phyloP scores from a whole-genome alignment of 2,329 filamentous ascomycete species.

The Colletotrichum falcatum region DNA sequence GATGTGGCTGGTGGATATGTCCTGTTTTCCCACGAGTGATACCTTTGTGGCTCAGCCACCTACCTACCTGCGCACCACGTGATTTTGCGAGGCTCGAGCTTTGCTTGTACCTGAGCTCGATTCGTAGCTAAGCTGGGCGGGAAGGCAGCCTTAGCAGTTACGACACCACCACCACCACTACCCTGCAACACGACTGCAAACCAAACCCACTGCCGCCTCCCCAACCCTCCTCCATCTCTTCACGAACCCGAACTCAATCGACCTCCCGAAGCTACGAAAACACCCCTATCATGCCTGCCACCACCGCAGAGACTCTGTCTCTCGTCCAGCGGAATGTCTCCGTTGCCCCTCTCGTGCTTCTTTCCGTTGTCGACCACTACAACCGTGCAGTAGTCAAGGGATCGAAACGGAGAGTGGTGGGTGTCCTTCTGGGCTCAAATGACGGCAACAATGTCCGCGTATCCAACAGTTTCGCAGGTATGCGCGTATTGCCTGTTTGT shows the following conservation, averaged over 20 bases:
- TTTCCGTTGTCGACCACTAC: slow-evolving; percentile 98
- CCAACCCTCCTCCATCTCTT: slow-evolving; percentile 27
- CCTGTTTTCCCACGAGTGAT: too few species aligned
- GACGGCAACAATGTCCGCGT: slow-evolving; percentile 96
- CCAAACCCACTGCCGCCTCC: slow-evolving; percentile 22
- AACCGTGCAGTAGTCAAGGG: slow-evolving; percentile 91
- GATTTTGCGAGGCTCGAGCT: slow-evolving; percentile 42
- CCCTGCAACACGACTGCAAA: slow-evolving; percentile 25
- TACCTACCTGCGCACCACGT: slow-evolving; percentile 16
- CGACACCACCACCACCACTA: slow-evolving; percentile 40
- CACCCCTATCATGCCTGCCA: slow-evolving; percentile 82
- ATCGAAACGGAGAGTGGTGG: slow-evolving; percentile 87
- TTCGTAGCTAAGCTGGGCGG: slow-evolving; percentile 40
- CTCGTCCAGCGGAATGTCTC: slow-evolving; percentile 96
- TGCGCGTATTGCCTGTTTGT: slow-evolving; percentile 39
- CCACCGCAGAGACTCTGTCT: slow-evolving; percentile 94
- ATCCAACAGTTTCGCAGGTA: slow-evolving; percentile 98
- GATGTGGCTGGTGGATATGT: neutral
- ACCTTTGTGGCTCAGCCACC: neutral
- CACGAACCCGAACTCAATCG: slow-evolving; percentile 36
- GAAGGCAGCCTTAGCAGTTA: slow-evolving; percentile 47
- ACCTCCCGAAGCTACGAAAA: slow-evolving; percentile 37
- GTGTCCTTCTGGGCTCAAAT: slow-evolving; percentile 94
- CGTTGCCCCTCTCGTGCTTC: slow-evolving; percentile 95
- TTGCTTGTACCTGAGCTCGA: slow-evolving; percentile 38